Percentiles rank a stretch among this genome's conserved stretches.
Evolutionary conservation across 352 stramenopile genomes (phyloP).

Genomic region (Globisporangium orthogonon): DNA sequence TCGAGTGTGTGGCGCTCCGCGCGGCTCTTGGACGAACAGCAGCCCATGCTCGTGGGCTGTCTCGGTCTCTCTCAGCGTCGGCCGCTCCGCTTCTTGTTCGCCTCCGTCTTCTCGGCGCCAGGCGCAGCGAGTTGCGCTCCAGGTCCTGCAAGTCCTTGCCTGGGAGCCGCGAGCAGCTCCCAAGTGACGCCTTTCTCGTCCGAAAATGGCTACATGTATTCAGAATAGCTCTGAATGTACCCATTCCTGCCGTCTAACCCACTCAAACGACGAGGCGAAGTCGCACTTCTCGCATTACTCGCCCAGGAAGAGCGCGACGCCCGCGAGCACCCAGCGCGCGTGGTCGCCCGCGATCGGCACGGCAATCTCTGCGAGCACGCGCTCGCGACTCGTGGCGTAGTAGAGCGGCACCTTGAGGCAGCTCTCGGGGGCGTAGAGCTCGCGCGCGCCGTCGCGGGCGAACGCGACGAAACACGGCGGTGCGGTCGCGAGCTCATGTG

Average conservation of each 20-base stretch:
- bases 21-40: slow-evolving; percentile 47
- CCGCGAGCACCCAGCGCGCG: slow-evolving; percentile 71
- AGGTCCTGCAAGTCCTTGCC: too few species aligned
- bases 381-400: slow-evolving; percentile 66
- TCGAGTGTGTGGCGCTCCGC: neutral
- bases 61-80: neutral
- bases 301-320: slow-evolving; percentile 78
- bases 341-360: slow-evolving; percentile 72
- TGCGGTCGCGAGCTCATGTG: slow-evolving; percentile 72
- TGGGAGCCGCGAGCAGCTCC: neutral
- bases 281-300: slow-evolving; percentile 28
- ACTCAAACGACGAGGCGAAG: too few species aligned
- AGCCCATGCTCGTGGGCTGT: slow-evolving; percentile 33
- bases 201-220: neutral
- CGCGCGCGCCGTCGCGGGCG: slow-evolving; percentile 62
- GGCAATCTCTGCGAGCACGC: slow-evolving; percentile 77
- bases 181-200: too few species aligned
- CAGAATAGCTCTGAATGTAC: neutral
- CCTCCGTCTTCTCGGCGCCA: too few species aligned
- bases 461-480: slow-evolving; percentile 83
- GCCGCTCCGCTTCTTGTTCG: neutral
- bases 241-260: neutral
- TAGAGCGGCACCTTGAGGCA: slow-evolving; percentile 80
- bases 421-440: slow-evolving; percentile 69
- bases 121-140: too few species aligned